Evolutionary conservation across 2,329 filamentous ascomycete genomes (phyloP).

Genomic region (Cladophialophora chaetospira): DNA sequence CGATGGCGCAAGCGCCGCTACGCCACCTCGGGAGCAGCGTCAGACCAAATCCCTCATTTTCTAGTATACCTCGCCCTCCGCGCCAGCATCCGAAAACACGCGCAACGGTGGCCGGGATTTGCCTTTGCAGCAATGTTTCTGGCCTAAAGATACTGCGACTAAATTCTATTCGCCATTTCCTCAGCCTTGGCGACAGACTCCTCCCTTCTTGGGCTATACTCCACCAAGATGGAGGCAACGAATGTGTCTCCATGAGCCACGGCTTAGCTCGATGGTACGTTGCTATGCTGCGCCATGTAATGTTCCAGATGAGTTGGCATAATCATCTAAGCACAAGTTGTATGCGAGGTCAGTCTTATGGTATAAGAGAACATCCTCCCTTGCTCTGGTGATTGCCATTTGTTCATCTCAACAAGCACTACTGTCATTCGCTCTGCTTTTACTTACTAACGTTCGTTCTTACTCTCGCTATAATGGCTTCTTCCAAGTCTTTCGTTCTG

Average conservation of each 20-base stretch:
- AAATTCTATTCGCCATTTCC: neutral
- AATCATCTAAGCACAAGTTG: neutral
- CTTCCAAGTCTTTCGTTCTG: slow-evolving; percentile 24
- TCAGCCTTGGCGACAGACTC: neutral
- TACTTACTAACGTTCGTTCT: slow-evolving; percentile 19
- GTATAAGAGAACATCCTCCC: slow-evolving; percentile 7
- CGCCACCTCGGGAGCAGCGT: neutral
- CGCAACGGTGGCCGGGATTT: slow-evolving; percentile 3
- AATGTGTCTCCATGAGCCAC: neutral
- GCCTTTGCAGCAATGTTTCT: neutral
- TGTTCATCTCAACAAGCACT: slow-evolving; percentile 4
- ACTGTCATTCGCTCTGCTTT: slow-evolving; percentile 10
- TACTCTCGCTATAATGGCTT: slow-evolving; percentile 16
- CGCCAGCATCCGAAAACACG: neutral
- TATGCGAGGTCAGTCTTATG: neutral
- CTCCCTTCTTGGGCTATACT: neutral
- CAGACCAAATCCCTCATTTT: slow-evolving; percentile 3
- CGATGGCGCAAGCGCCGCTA: neutral
- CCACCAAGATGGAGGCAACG: neutral
- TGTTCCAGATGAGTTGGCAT: slow-evolving; percentile 3
- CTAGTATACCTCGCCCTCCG: slow-evolving; percentile 3
- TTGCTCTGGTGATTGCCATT: neutral
- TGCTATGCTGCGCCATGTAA: slow-evolving; percentile 6
- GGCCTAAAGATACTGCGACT: neutral
- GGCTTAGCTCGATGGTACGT: slow-evolving; percentile 1